Evolutionary conservation across 495 filamentous ascomycete species (phyloP), one percentile per base, ranked within the genome.

Genomic region (Barbatosphaeria neglecta): DNA sequence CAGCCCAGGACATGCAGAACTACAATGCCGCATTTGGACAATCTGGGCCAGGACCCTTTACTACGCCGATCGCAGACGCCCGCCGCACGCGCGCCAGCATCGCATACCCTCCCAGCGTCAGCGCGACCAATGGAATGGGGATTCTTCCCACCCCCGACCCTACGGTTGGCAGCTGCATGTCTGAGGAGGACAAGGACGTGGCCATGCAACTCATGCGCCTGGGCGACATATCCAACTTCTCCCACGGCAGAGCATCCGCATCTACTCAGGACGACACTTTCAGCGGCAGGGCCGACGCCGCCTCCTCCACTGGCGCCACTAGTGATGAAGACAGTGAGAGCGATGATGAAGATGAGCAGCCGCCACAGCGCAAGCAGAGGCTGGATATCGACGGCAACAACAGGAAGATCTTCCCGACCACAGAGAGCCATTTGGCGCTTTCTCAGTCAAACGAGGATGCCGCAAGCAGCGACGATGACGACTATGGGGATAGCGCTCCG

Each of bases 101-200:
- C 25, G 64, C 69, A 41, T 76, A 79, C 45, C 59, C 68, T 15
- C 48, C 63, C 2, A 65, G 65, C 20, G 41, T 43, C 8, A 66
- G 66, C 25, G 45, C 53, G 2, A 39, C 53, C 48, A 35, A 71
- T 61, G 44, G 58, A 49, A 24, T 46, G 44, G 80, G 77, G n/a
- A 75, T 87, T 51, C 69, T 95, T 47, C 89, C 88, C 7, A 97
- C 93, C 3, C 93, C 92, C 4, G 90, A 95, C 50, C 89, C 90
- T 10, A 97, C 93, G 13, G 83, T 94, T 49, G 84, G 85, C 28
- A 96, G 89, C 67, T 90, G 83, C 55, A 89, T 96, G 58, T 97
- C 90, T 3, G 92, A 98, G 60, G 92, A 98, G 60, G 92, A 98
- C 60, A 92, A 97, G 58, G 93, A 98, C 65, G 92, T 95, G 54